Evolutionary conservation across 352 stramenopile genomes (phyloP).

Genomic region (Thraustotheca clavata): DNA sequence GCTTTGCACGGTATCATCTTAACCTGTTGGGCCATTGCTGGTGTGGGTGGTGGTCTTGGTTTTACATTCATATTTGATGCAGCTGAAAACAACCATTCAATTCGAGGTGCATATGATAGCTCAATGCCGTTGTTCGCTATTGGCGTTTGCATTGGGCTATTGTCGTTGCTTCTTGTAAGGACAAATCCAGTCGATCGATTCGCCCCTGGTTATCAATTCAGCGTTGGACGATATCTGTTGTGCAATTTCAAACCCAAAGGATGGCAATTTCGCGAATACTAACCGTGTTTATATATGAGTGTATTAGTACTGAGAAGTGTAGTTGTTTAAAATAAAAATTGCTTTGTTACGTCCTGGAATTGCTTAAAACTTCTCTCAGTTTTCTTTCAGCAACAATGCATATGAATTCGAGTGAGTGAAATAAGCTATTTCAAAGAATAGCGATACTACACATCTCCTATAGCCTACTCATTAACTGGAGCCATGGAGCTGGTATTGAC

Average conservation of each 20-base stretch:
- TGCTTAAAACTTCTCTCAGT: no score
- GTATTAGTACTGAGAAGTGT: no score
- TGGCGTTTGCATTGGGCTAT: constrained; percentile 2
- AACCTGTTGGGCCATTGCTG: constrained; percentile 69
- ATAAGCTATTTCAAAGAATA: no score
- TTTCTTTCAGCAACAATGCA: no score
- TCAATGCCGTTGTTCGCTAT: constrained; percentile 53
- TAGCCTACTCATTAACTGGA: no score
- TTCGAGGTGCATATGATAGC: constrained; percentile 50
- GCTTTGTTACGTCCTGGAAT: no score
- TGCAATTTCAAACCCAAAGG: constrained; percentile 3
- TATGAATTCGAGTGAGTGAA: no score
- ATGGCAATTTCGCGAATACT: background rate
- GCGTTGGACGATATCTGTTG: background rate
- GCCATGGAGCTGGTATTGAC: no score
- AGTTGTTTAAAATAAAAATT: no score
- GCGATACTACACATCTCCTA: no score
- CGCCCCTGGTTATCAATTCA: constrained; percentile 20
- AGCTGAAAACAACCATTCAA: constrained; percentile 25
- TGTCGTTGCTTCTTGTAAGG: background rate
- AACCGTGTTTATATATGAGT: no score
- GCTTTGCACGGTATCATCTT: constrained; percentile 71
- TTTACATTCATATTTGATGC: constrained; percentile 43
- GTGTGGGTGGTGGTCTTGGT: constrained; percentile 57
- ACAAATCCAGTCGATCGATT: constrained; percentile 20